A percentile compares a stretch with the other conserved stretches of the same genome.
These are phyloP conservation scores for Pseudofabraea citricarpa DNA, from an alignment of 2,329 filamentous ascomycete genomes.

Conservation along the genomic window DNA sequence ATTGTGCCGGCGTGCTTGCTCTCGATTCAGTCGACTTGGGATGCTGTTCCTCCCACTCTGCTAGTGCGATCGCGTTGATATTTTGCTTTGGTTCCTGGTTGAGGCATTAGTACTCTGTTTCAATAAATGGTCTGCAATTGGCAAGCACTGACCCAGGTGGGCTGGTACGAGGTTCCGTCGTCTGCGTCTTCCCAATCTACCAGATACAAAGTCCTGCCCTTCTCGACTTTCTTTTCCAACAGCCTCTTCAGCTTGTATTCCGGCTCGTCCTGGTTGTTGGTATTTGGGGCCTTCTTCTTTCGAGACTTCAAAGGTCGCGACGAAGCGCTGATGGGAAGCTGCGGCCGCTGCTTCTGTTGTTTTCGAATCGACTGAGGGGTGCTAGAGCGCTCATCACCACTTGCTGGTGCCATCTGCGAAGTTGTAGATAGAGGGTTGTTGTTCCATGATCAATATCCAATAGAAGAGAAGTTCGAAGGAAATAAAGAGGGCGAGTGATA, in stretches of 20 bases:
- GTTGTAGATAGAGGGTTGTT: background rate
- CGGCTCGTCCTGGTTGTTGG: no score
- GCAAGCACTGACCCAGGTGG: background rate
- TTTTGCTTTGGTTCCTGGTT: background rate
- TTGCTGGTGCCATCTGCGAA: background rate
- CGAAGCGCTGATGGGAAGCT: no score
- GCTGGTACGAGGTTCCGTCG: background rate
- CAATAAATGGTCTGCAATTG: no score
- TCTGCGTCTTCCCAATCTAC: background rate
- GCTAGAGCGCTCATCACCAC: background rate
- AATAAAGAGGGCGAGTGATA: no score
- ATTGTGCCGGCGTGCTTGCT: no score
- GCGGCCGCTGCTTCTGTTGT: background rate
- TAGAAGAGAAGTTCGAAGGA: no score
- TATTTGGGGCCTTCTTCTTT: no score
- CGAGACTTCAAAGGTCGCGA: no score
- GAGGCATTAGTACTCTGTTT: no score
- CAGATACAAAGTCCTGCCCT: background rate
- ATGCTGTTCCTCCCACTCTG: slow-evolving; percentile 1
- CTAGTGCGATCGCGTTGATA: background rate
- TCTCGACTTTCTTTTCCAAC: background rate
- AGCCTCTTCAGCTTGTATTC: no score
- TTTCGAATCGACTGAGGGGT: background rate
- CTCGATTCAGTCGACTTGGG: no score
- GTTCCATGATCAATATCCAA: background rate